Percentiles rank a stretch among this genome's conserved stretches.
phyloP scores from a whole-genome alignment of 2,329 filamentous ascomycete genomes.

The Didymella segeticola region DNA sequence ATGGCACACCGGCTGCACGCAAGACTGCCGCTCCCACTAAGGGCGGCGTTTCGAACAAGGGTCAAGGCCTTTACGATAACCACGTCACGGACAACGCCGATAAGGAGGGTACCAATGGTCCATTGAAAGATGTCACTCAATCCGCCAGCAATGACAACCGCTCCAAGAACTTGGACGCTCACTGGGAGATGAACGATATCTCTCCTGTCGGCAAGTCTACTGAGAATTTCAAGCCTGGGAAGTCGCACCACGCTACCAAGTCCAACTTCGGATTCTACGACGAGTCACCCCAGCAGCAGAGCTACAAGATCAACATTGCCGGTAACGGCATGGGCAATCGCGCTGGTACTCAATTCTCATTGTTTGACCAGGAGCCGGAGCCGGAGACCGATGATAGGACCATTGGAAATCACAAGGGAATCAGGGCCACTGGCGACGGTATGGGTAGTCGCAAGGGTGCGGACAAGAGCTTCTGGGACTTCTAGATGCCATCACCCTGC shows the following conservation, averaged over 20 bases:
- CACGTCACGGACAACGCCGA: slow-evolving; percentile 65
- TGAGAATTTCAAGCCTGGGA: slow-evolving; percentile 51
- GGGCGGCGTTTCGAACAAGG: slow-evolving; percentile 67
- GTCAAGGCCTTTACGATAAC: slow-evolving; percentile 77
- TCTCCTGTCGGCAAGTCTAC: slow-evolving; percentile 57
- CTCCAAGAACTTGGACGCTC: slow-evolving; percentile 76
- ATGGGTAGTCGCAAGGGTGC: slow-evolving; percentile 50
- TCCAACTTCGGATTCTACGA: slow-evolving; percentile 44
- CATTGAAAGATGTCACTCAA: slow-evolving; percentile 74
- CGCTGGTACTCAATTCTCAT: slow-evolving; percentile 48
- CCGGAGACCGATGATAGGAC: slow-evolving; percentile 31
- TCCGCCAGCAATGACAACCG: slow-evolving; percentile 75
- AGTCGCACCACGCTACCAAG: slow-evolving; percentile 65
- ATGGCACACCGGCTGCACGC: slow-evolving; percentile 65
- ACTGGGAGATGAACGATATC: slow-evolving; percentile 78
- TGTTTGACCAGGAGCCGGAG: slow-evolving; percentile 41
- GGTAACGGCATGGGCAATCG: slow-evolving; percentile 51
- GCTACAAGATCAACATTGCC: slow-evolving; percentile 46
- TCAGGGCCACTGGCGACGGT: slow-evolving; percentile 45
- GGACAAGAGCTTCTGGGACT: slow-evolving; percentile 41
- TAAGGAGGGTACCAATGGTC: slow-evolving; percentile 57
- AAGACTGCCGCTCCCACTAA: slow-evolving; percentile 46
- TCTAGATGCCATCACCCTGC: slow-evolving; percentile 21
- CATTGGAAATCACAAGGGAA: slow-evolving; percentile 22
- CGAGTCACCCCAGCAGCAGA: slow-evolving; percentile 32